Conservation (phyloP, 1,139 yeast species). For the Taiozyma sp. region DNA sequence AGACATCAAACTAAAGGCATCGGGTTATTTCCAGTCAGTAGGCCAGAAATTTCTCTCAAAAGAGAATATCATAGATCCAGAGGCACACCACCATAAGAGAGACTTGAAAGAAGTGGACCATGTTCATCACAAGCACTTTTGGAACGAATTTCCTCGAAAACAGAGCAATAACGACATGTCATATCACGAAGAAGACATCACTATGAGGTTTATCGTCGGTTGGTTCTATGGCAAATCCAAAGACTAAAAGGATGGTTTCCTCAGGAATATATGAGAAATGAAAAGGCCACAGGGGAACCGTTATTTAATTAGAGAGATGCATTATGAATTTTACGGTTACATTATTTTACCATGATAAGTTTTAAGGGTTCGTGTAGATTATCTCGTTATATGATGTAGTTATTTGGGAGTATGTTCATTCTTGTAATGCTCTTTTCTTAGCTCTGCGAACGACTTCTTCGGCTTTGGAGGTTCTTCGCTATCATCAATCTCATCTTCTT, state of each 20-base stretch:
- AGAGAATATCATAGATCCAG: slow-evolving; percentile 3
- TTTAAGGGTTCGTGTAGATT: background rate
- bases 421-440: slow-evolving; percentile 21
- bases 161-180: slow-evolving; percentile 23
- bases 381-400: slow-evolving; percentile 4
- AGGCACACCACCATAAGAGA: slow-evolving; percentile 6
- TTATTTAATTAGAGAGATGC: background rate
- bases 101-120: slow-evolving; percentile 10
- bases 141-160: slow-evolving; percentile 23
- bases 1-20: slow-evolving; percentile 2
- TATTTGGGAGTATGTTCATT: slow-evolving; percentile 13
- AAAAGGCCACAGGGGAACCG: background rate
- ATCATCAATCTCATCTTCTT: slow-evolving; percentile 14
- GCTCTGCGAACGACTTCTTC: slow-evolving; percentile 20
- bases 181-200: slow-evolving; percentile 23
- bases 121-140: slow-evolving; percentile 14
- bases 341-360: background rate
- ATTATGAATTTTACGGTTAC: background rate
- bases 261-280: background rate
- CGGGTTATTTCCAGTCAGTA: slow-evolving; percentile 1
- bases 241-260: background rate
- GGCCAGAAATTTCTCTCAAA: slow-evolving; percentile 5
- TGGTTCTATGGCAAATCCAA: slow-evolving; percentile 12
- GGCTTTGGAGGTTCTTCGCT: slow-evolving; percentile 5
- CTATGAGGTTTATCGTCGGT: slow-evolving; percentile 21